Evolutionary conservation across 2,329 filamentous ascomycete species (phyloP).

Genomic region (Penicillium paneum): DNA sequence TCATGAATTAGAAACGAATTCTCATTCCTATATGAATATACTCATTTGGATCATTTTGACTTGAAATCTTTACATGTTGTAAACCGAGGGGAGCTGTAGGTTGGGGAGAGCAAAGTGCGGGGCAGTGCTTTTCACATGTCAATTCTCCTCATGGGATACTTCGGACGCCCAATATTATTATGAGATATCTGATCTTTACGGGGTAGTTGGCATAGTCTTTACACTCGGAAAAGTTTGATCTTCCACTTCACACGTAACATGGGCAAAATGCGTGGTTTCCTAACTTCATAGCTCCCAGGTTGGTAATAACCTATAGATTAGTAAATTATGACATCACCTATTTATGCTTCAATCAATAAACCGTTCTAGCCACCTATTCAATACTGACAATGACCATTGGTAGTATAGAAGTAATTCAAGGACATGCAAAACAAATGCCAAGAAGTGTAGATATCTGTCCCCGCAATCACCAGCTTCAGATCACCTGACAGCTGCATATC

Average conservation of each 20-base stretch:
- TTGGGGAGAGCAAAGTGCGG: not conserved
- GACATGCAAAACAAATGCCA: not conserved
- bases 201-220: not conserved
- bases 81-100: not conserved
- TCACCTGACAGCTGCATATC: slow-evolving; percentile 5
- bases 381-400: too few relatives aligned
- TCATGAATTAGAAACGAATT: slow-evolving; percentile 28
- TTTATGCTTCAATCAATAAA: not conserved
- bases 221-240: not conserved
- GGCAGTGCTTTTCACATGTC: not conserved
- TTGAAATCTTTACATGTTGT: not conserved
- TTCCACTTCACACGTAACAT: not conserved
- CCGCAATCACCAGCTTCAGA: slow-evolving; percentile 3
- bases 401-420: not conserved
- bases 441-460: slow-evolving; percentile 2
- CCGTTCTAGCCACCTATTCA: not conserved
- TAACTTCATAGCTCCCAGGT: not conserved
- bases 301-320: not conserved
- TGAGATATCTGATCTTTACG: not conserved
- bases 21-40: not conserved
- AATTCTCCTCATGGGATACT: not conserved
- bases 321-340: not conserved
- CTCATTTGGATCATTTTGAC: too few relatives aligned
- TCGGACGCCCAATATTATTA: not conserved
- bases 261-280: too few relatives aligned